Evolutionary conservation across 108 stramenopile species (phyloP).

Genomic region (Fragilariopsis cylindrus): DNA sequence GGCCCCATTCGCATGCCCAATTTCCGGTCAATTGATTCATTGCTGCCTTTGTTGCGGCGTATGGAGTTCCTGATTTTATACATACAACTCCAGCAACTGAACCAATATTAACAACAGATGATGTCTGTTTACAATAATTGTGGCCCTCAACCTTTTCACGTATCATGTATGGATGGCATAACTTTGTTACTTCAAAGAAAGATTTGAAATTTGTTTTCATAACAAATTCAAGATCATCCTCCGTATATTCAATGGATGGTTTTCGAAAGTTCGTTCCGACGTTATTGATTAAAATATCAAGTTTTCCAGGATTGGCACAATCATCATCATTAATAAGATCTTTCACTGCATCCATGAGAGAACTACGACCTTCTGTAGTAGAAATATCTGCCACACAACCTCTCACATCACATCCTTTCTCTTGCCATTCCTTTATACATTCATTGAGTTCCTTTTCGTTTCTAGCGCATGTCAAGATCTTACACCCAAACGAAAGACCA

Average conservation of each 20-base stretch:
- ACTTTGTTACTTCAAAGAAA: constrained; percentile 72
- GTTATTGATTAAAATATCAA: constrained; percentile 96
- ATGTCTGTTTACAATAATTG: not conserved
- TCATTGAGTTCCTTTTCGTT: constrained; percentile 61
- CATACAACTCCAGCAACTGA: constrained; percentile 91
- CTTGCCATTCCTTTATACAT: constrained; percentile 60
- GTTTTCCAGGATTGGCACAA: constrained; percentile 16
- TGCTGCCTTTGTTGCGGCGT: constrained; percentile 92
- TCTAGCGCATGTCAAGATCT: constrained; percentile 70
- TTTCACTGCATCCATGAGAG: constrained; percentile 47
- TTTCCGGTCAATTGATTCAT: constrained; percentile 94
- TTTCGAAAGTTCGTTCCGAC: constrained; percentile 93
- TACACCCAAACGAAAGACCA: constrained; percentile 28
- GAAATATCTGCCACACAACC: constrained; percentile 78
- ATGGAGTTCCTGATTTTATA: constrained; percentile 84
- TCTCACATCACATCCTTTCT: constrained; percentile 59
- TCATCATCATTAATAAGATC: constrained; percentile 33
- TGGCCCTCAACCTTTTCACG: constrained; percentile 31
- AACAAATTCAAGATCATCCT: constrained; percentile 78
- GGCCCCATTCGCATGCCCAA: constrained; percentile 88
- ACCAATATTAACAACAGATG: constrained; percentile 90
- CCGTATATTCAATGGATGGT: constrained; percentile 81
- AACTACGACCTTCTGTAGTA: constrained; percentile 56
- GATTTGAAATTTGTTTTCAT: constrained; percentile 86
- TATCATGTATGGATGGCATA: constrained; percentile 67